Conservation (phyloP, 305 asterid genomes). For the Rubia tinctorum region DNA sequence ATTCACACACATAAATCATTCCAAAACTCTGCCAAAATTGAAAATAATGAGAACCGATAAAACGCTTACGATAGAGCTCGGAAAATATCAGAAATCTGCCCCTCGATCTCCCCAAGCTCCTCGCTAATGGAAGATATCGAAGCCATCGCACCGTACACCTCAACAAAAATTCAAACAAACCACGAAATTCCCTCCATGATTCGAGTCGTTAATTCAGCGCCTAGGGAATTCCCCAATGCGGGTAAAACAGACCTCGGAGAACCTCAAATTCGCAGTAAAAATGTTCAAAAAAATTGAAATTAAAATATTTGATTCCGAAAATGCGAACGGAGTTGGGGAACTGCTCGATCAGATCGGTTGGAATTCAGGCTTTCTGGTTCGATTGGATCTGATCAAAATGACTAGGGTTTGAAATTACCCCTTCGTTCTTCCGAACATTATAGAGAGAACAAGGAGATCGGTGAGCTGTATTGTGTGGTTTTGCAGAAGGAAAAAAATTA, state of each 20-base stretch:
- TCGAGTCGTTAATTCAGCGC: neutral
- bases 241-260: conserved; percentile 18
- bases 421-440: conserved; percentile 15
- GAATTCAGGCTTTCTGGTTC: conserved; percentile 6
- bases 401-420: conserved; percentile 7
- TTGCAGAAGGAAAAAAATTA: conserved; percentile 7
- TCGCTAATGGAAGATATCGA: conserved; percentile 59
- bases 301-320: neutral
- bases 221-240: conserved; percentile 19
- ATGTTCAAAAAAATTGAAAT: neutral
- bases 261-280: conserved; percentile 7
- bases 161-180: neutral
- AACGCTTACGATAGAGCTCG: conserved; percentile 81
- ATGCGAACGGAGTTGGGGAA: conserved; percentile 1
- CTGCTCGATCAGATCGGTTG: conserved; percentile 24
- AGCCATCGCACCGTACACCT: conserved; percentile 36
- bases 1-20: neutral
- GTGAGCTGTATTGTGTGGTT: conserved; percentile 27
- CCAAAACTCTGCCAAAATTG: neutral
- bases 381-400: conserved; percentile 27
- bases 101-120: conserved; percentile 92
- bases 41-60: neutral
- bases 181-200: neutral
- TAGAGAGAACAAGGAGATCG: conserved; percentile 9
- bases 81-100: conserved; percentile 76